These are phyloP conservation scores for Nephromyces sp. DNA, from an alignment of 169 alveolate genomes.

Conservation along the genomic window DNA sequence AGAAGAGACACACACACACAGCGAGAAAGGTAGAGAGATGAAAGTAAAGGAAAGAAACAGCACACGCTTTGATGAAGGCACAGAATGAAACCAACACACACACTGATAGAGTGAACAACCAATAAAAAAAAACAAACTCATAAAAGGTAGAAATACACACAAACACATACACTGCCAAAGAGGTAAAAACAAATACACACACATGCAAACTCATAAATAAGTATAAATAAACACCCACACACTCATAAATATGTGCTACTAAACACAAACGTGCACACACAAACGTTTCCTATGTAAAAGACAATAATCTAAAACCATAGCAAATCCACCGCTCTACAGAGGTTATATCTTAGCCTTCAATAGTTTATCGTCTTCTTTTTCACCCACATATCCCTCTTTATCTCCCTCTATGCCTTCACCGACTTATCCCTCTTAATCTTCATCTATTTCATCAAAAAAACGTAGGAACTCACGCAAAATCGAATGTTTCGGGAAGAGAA, in stretches of 20 bases:
- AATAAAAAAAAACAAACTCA: neutral
- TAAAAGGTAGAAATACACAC: neutral
- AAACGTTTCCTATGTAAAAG: no score
- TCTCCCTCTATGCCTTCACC: neutral
- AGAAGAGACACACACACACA: neutral
- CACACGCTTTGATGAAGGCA: neutral
- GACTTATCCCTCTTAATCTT: neutral
- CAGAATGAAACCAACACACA: neutral
- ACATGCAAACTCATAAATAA: neutral
- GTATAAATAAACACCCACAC: neutral
- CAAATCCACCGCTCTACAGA: no score
- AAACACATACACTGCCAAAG: neutral
- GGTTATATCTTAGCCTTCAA: neutral
- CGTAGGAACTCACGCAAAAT: constrained; percentile 36
- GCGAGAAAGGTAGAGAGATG: neutral
- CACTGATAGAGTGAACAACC: neutral
- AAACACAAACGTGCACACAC: neutral
- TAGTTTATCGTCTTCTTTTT: neutral
- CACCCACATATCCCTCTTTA: neutral
- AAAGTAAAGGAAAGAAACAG: neutral
- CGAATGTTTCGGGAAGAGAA: constrained; percentile 30
- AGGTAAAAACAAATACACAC: neutral
- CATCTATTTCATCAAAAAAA: neutral
- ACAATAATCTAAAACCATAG: no score
- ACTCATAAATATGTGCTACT: neutral